Evolutionary conservation across 768 basidiomycete species (phyloP), one percentile per base, ranked within the genome.

Genomic region (Mycena alexandri): DNA sequence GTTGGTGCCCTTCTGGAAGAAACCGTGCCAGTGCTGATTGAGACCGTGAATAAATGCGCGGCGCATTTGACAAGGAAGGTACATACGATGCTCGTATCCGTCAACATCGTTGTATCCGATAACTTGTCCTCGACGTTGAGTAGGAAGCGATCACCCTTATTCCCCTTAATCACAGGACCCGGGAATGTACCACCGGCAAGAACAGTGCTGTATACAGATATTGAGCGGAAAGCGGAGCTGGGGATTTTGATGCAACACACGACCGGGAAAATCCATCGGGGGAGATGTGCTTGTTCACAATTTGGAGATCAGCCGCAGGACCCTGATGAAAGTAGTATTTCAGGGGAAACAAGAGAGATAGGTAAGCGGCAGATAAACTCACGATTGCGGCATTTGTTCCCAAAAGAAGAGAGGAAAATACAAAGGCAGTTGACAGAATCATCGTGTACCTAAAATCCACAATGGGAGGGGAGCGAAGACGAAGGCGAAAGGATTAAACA

Each of bases 91-190:
- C 78, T 79, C 43, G 81, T 84, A 4, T 68, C 74, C 33, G 74
- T 75, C 21, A 77, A 63, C 83, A 84, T 82, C 1, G 76, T 72
- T 3, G 76, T 69, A 22, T 85, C 80, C 3, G 69, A 73, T 17
- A 85, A 75, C 25, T 67, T 29, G 56, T 85, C 79, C n/a, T 76
- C 67, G 21, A 86, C 80, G 38, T 81, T 80, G 55, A 85, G 68
- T 22, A 60, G 50, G 65, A 83, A 82, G 38, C 48, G 59, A 19
- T 62, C 61, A 16, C 48, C 72, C 50, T 70, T 71, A 22, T 61
- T 68, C 4, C 60, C 71, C 14, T 17, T 63, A 47, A 73, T 72
- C 10, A 73, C 43, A 1, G 72, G 72, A 11, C 68, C 71, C 2
- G 72, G 72, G 21, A 62, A 62, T 19, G 7, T 14, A 2, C 61